Evolutionary conservation across 176 grass and related monocot genomes (phyloP), one percentile per base, ranked within the genome.

Genomic region (Zizania latifolia): DNA sequence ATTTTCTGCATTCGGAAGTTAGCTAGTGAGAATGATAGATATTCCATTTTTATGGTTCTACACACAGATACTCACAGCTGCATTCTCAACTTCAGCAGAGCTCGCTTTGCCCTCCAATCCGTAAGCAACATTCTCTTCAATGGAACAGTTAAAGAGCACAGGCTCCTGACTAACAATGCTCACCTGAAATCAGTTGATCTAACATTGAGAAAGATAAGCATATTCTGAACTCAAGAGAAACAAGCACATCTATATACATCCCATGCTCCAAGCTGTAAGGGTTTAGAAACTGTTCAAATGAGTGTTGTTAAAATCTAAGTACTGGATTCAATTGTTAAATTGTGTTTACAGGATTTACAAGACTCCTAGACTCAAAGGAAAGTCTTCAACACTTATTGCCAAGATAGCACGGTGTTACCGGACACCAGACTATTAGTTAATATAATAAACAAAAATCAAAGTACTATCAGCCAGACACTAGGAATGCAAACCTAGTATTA

Each of bases 121-220:
- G 70, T 99, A 99, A 30, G 91, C 89, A 79, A 99, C 94, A 64
- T 99, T 99, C 78, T 99, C 95, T 89, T 92, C 95, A 16, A 99
- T 88, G 19, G 91, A 86, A 65, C 95, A 99, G 60, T 99, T 99
- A 78, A 99, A 99, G 56, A 99, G 86, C 15, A 87, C 73, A 45
- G 95, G 95, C 57, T 99, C 95, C 82, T 99, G 95, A 32, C 95
- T 99, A 68, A 99, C 95, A 84, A 99, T 99, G 89, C 95, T 99
- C 6, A 99, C 86, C 95, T 99, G 89, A 80, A 80, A 85, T 62
- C 29, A 83, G 57, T 81, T 19, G 29, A 45, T 33, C 26, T 43
- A 67, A 68, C 48, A 58, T 65, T 48, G 17, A 54, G 14, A 71
- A 82, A 56, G 33, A 32, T 39, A 17, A 75, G 46, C 30, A 74